Conservation (phyloP, 257 asterid genomes). For the Anisodus acutangulus region DNA sequence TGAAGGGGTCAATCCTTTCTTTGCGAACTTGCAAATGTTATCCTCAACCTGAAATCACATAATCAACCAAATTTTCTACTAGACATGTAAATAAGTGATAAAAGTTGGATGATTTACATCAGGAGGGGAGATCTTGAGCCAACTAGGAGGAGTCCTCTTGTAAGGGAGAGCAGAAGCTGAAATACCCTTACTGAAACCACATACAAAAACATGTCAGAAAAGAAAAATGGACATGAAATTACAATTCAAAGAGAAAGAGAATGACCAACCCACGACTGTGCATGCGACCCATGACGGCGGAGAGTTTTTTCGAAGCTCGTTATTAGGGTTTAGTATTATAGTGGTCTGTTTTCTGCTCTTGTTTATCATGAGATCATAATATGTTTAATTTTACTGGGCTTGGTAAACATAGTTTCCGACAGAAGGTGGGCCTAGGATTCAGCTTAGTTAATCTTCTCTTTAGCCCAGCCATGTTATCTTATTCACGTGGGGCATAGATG, state of each 20-base stretch:
- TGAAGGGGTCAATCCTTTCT: slow-evolving; percentile 77
- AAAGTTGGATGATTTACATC: slow-evolving; percentile 47
- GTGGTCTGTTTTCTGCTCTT: not conserved
- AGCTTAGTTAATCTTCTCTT: not conserved
- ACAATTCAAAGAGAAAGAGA: not conserved
- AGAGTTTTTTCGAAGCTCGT: not conserved
- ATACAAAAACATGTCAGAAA: not conserved
- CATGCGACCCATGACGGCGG: slow-evolving; percentile 87
- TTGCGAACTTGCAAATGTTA: slow-evolving; percentile 75
- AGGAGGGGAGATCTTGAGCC: slow-evolving; percentile 75
- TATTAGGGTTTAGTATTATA: slow-evolving; percentile 42
- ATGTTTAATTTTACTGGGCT: not conserved
- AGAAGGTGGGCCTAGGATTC: not conserved
- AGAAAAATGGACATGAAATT: not conserved
- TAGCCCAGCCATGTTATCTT: too few relatives aligned
- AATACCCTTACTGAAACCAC: slow-evolving; percentile 72
- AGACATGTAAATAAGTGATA: not conserved
- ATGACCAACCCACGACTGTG: slow-evolving; percentile 73
- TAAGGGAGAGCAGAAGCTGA: slow-evolving; percentile 88
- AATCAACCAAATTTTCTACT: not conserved
- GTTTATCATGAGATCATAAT: not conserved
- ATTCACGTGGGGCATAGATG: too few relatives aligned
- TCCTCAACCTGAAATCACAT: slow-evolving; percentile 60
- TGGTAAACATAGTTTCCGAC: not conserved
- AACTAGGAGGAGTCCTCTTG: slow-evolving; percentile 82